These are phyloP conservation scores for Xylaria sp. DNA, from an alignment of 495 filamentous ascomycete genomes.

Conservation along the genomic window DNA sequence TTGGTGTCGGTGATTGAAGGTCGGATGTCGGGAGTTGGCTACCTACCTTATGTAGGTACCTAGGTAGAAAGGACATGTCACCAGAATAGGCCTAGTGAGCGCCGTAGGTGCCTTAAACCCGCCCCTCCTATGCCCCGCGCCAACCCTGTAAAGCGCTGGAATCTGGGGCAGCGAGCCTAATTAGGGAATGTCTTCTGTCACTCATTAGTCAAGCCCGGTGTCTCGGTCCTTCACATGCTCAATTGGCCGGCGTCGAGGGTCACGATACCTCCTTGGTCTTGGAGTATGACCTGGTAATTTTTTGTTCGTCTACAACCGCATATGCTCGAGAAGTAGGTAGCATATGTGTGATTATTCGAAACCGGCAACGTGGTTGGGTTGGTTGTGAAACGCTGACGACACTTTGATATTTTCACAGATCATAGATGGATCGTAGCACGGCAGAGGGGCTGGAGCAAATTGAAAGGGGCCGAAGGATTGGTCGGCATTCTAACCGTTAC, in stretches of 20 bases:
- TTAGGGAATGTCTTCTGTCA: slow-evolving; percentile 13
- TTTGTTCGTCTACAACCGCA: neutral
- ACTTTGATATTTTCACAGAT: neutral
- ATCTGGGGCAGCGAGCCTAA: slow-evolving; percentile 20
- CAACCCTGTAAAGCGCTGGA: slow-evolving; percentile 8
- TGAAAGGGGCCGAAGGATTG: slow-evolving; percentile 20
- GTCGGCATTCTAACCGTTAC: neutral
- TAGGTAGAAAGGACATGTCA: neutral
- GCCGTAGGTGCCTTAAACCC: neutral
- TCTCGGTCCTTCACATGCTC: slow-evolving; percentile 23
- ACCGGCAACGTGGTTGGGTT: neutral
- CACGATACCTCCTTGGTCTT: slow-evolving; percentile 18
- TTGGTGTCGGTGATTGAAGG: neutral
- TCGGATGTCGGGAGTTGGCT: slow-evolving; percentile 15
- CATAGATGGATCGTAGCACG: slow-evolving; percentile 8
- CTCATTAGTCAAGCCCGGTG: slow-evolving; percentile 22
- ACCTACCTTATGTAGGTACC: neutral
- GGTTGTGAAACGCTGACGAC: neutral
- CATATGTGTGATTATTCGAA: neutral
- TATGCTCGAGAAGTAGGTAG: neutral
- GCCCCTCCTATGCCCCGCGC: slow-evolving; percentile 23
- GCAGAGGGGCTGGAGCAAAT: slow-evolving; percentile 20
- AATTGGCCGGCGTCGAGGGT: slow-evolving; percentile 22
- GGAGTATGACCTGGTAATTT: slow-evolving; percentile 1
- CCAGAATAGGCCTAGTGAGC: neutral